phyloP scores from a whole-genome alignment of 2,329 filamentous ascomycete species.

The Xenoacremonium recifei region DNA sequence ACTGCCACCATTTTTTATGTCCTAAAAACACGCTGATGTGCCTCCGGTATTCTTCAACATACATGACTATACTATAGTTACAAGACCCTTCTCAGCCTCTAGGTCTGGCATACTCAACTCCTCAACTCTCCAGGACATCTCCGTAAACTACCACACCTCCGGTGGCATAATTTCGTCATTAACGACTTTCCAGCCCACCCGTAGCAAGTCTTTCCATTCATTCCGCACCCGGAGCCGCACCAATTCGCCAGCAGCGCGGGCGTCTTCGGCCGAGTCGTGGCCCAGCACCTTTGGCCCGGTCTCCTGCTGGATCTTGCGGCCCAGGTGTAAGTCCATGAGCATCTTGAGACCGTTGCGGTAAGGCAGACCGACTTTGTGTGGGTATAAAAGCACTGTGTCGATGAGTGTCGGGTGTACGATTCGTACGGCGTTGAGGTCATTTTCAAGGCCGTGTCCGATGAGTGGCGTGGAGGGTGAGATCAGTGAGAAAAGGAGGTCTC shows the following conservation, averaged over 20 bases:
- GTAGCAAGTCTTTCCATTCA: constrained; percentile 67
- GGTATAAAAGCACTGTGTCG: constrained; percentile 83
- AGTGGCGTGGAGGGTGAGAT: constrained; percentile 77
- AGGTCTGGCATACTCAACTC: constrained; percentile 3
- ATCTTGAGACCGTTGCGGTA: constrained; percentile 74
- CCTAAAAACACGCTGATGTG: too few relatives aligned
- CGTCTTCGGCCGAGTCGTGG: constrained; percentile 92
- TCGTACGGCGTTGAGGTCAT: constrained; percentile 84
- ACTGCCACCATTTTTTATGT: too few relatives aligned
- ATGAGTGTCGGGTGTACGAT: constrained; percentile 82
- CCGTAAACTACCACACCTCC: constrained; percentile 30
- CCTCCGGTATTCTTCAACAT: too few relatives aligned
- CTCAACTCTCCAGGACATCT: constrained; percentile 36
- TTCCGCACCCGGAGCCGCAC: constrained; percentile 69
- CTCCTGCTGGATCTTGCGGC: constrained; percentile 76
- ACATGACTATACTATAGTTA: too few relatives aligned
- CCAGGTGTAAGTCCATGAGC: constrained; percentile 68
- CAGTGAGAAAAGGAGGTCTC: constrained; percentile 72
- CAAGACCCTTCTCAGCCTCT: too few relatives aligned
- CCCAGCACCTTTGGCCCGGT: constrained; percentile 52
- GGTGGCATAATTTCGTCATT: constrained; percentile 47
- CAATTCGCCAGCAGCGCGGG: constrained; percentile 82
- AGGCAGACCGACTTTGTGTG: constrained; percentile 74
- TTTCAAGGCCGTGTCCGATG: constrained; percentile 92
- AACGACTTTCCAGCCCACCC: constrained; percentile 64